A percentile compares a stretch with the other conserved stretches of the same genome.
Conservation (phyloP, 177 flowering plant species). For the Vitis hybrid region DNA sequence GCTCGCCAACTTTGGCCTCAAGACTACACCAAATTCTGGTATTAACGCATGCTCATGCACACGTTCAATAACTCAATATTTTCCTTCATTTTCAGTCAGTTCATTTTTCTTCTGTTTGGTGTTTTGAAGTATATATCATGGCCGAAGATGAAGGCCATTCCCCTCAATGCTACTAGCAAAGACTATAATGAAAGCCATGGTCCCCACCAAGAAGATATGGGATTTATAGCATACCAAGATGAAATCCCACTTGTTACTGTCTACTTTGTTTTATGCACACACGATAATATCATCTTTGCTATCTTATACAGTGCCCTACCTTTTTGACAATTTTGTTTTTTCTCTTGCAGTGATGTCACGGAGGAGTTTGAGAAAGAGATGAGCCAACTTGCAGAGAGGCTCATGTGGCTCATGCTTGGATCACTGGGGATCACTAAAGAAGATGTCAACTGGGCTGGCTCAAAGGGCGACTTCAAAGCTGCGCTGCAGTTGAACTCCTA, state of each 20-base stretch:
- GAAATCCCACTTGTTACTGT: slow-evolving; percentile 12
- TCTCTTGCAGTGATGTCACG: slow-evolving; percentile 50
- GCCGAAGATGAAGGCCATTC: slow-evolving; percentile 4
- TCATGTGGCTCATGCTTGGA: slow-evolving; percentile 63
- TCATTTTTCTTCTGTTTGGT: not conserved
- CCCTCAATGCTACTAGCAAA: slow-evolving; percentile 19
- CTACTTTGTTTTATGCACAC: slow-evolving; percentile 6
- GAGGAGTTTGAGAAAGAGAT: slow-evolving; percentile 69
- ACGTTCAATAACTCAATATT: not conserved
- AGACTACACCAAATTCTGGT: slow-evolving; percentile 64
- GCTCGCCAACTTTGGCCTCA: slow-evolving; percentile 87
- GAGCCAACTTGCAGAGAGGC: slow-evolving; percentile 52
- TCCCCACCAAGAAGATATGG: slow-evolving; percentile 23
- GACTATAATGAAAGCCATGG: slow-evolving; percentile 23
- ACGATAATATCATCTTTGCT: slow-evolving; percentile 3
- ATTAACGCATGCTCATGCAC: slow-evolving; percentile 12
- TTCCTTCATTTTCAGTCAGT: not conserved
- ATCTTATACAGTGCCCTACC: not conserved
- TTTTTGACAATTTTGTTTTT: not conserved
- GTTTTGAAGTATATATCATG: not conserved
- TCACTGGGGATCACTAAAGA: slow-evolving; percentile 57
- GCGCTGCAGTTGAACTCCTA: slow-evolving; percentile 70
- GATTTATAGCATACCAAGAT: not conserved
- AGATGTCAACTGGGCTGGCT: slow-evolving; percentile 64
- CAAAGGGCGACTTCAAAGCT: slow-evolving; percentile 31